Base-by-base conservation (phyloP, 306 rosid species). In the Cucurbita ficifolia region DNA sequence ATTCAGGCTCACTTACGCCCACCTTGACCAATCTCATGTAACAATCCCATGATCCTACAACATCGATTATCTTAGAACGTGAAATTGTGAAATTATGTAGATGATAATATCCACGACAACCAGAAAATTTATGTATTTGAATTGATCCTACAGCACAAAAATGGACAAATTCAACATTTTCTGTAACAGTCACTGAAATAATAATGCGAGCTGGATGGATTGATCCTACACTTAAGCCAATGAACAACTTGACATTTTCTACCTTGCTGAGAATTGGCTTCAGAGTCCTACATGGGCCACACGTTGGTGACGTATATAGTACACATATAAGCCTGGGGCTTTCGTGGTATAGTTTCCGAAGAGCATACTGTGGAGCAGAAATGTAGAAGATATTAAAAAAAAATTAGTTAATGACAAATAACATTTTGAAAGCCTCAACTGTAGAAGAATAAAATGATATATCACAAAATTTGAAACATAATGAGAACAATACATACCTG, bases 181-280 rank as follows among this genome's bases (percentile, higher is more conserved):
- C 70, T 63, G n/a, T 10, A 65, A 5, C 35, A 43, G 46, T 33
- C 17, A 19, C 33, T 8, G n/a, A 40, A 21, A 65, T 42, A 67
- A 67, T 67, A 12, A 63, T 39, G 17, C 6, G 9, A 35, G 45
- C 46, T 40, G n/a, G 51, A 63, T 63, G 35, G 70, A 39, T 45
- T 67, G 39, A 67, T 45, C 70, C 70, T 39, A 40, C 35, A 63
- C 5, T 21, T 12, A 67, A 67, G 19, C 5, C 35, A 67, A 67
- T 45, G 70, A 50, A n/a, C 55, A 42, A 54, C 21, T 40, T 18
- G n/a, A n/a, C 68, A 18, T 63, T 39, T 40, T 70, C 56, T 90
- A 90, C 98, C 96, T 85, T 90, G 48, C 97, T 85, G 60, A 93
- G 97, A 78, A 93, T 87, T 83, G 98, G 98, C 88, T 93, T 93